These are phyloP conservation scores for Blastocrithidia nonstop DNA, from an alignment of 208 protist species.

Conservation along the genomic window DNA sequence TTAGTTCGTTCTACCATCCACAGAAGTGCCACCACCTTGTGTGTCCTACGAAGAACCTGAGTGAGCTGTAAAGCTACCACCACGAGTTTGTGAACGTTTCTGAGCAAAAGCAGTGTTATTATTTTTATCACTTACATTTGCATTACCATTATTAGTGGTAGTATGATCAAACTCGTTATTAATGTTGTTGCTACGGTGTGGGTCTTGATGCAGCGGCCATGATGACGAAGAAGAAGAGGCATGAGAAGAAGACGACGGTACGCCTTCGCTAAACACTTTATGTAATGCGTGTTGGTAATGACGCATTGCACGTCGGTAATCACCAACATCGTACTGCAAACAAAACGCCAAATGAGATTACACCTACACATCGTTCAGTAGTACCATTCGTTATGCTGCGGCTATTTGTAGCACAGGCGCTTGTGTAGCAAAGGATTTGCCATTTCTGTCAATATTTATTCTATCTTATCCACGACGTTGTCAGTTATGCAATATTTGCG, in stretches of 20 bases:
- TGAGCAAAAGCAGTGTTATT: no score
- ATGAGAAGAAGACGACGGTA: no score
- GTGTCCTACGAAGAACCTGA: no score
- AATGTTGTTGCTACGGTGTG: constrained; percentile 1
- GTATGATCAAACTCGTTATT: neutral
- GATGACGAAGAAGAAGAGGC: neutral
- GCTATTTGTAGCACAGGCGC: constrained; percentile 17
- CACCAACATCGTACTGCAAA: constrained; percentile 51
- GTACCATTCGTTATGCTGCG: constrained; percentile 8
- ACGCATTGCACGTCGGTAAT: constrained; percentile 37
- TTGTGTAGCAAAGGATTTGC: no score
- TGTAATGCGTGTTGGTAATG: constrained; percentile 38
- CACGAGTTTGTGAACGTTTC: no score
- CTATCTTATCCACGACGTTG: no score
- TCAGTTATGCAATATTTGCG: no score
- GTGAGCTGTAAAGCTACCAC: no score
- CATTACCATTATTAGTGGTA: neutral
- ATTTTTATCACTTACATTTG: neutral
- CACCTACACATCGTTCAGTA: constrained; percentile 26
- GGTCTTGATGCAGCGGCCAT: neutral
- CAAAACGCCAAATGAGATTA: constrained; percentile 52
- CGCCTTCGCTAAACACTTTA: no score
- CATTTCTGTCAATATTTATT: no score
- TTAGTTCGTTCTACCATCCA: no score
- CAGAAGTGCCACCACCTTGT: no score